Evolutionary conservation across 148 eudicot genomes (phyloP).

Genomic region (Rhododendron ferrugineum): DNA sequence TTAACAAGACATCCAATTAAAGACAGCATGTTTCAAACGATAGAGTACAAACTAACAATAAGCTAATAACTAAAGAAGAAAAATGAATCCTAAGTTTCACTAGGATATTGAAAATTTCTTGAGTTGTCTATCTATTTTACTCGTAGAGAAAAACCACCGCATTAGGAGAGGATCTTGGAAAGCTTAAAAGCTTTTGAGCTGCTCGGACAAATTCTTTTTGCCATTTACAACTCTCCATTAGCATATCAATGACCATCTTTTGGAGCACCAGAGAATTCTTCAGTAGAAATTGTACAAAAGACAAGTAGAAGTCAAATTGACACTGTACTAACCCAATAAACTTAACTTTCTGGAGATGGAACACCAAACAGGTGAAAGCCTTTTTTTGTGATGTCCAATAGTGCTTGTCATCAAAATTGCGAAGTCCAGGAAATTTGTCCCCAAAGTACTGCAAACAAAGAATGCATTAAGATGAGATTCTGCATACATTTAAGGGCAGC

Average conservation of each 20-base stretch:
- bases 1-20: neutral
- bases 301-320: neutral
- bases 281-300: constrained; percentile 5
- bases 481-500: too few species aligned
- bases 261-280: neutral
- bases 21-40: neutral
- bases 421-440: neutral
- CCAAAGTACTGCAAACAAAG: neutral
- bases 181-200: constrained; percentile 1
- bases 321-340: neutral
- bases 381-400: neutral
- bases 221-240: neutral
- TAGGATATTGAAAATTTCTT: neutral
- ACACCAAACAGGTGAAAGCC: constrained; percentile 3
- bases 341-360: neutral
- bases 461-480: neutral
- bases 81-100: neutral
- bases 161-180: neutral
- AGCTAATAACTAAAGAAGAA: neutral
- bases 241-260: neutral
- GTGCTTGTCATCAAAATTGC: neutral
- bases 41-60: neutral
- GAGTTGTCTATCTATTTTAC: neutral
- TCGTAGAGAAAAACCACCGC: neutral
- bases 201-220: neutral